Percentiles rank a stretch among this genome's conserved stretches.
Conservation (phyloP, 2,329 filamentous ascomycete genomes). For the Neophaeococcomyces mojaviensis region DNA sequence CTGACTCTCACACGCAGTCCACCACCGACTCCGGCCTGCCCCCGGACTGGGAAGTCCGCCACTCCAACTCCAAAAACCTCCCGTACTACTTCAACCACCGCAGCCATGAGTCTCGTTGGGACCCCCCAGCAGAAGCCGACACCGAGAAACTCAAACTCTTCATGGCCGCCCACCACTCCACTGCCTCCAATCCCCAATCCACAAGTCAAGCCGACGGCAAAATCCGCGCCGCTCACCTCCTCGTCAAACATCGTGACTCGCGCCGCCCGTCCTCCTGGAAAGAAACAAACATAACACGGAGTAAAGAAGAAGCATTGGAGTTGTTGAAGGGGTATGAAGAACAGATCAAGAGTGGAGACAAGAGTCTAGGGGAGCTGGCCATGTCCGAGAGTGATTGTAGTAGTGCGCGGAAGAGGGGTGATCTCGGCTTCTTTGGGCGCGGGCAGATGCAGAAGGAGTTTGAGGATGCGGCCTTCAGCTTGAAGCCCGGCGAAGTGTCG, state of each 20-base stretch:
- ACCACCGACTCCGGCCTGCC: conserved; percentile 74
- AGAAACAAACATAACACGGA: conserved; percentile 78
- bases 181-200: conserved; percentile 33
- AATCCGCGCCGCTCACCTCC: conserved; percentile 84
- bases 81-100: conserved; percentile 95
- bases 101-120: conserved; percentile 89
- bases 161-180: conserved; percentile 82
- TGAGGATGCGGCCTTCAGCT: conserved; percentile 87
- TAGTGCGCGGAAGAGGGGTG: conserved; percentile 86
- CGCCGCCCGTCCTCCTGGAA: conserved; percentile 88
- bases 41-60: conserved; percentile 85
- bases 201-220: conserved; percentile 56
- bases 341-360: conserved; percentile 64
- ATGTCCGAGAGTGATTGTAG: conserved; percentile 89
- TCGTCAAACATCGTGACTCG: conserved; percentile 88
- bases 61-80: conserved; percentile 96
- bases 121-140: conserved; percentile 80
- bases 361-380: conserved; percentile 72
- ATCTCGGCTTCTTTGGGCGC: conserved; percentile 87
- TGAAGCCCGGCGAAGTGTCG: conserved; percentile 81
- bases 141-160: conserved; percentile 87
- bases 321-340: conserved; percentile 70
- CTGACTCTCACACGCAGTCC: too few species aligned
- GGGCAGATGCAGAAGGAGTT: conserved; percentile 99
- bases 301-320: conserved; percentile 74